Base-by-base conservation (phyloP, 1,284 basidiomycete species). In the Takashimella koratensis region DNA sequence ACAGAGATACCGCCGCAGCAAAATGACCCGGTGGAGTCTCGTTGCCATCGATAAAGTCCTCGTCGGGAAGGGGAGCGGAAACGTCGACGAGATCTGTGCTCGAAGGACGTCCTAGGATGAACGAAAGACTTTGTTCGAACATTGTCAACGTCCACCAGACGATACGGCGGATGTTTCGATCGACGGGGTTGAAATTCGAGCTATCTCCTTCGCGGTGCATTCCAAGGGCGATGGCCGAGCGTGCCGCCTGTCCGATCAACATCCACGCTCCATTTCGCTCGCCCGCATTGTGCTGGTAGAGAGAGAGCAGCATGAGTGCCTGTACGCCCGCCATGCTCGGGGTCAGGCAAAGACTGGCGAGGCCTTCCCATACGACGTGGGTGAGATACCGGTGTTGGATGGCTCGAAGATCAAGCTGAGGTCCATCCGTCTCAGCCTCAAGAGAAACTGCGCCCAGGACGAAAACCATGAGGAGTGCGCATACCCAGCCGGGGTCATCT, bases 221-320 rank as follows among this genome's bases (percentile, higher is more conserved):
- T 3, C 61, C 61, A 4, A 49, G 44, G 2, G 61, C 53, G 3
- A 63, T 50, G 6, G 53, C 58, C 2, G 50, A 30, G 10, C 61
- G 58, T 1, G 52, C 45, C 1, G 61, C 58, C 12, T 63, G 58
- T 1, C 61, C 61, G 23, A 57, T 50, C 5, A 63, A 50, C n/a
- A 53, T 49, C 52, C 54, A 63, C 5, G 61, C 58, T 4, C 58
- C 49, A 23, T 60, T 60, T 4, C 61, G 52, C 46, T 63, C 61
- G 2, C 61, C 61, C 0, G 56, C 43, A 45, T 63, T 63, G 53
- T 63, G 58, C 39, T 63, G 54, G 43, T 63, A 63, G 6, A 63
- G 49, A 5, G 56, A 43, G 4, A 63, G 47, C 10, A 63, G 50
- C 24, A 63, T 39, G 10, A 63, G 54, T 5, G 61, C 58, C 43